Evolutionary conservation across 1,284 basidiomycete species (phyloP).

Genomic region (Leccinum cinnamomeum): DNA sequence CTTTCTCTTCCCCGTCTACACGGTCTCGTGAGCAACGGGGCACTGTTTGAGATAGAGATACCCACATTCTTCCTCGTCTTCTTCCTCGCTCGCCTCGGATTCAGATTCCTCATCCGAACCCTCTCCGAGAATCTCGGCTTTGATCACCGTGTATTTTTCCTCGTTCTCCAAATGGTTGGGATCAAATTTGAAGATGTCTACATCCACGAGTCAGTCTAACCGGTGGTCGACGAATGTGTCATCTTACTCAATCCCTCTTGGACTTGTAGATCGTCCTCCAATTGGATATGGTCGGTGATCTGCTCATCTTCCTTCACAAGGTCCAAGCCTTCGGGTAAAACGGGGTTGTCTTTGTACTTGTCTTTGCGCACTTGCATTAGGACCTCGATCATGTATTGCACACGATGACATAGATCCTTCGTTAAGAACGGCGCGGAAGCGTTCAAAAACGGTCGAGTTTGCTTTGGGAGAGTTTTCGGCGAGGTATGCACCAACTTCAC

Average conservation of each 20-base stretch:
- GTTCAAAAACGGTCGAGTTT: conserved; percentile 90
- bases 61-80: conserved; percentile 40
- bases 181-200: conserved; percentile 96
- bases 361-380: conserved; percentile 98
- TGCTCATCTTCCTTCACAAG: conserved; percentile 97
- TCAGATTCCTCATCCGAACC: conserved; percentile 71
- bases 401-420: conserved; percentile 94
- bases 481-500: conserved; percentile 95
- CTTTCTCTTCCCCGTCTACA: conserved; percentile 66
- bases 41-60: background rate
- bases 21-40: conserved; percentile 13
- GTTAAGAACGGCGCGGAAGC: conserved; percentile 95
- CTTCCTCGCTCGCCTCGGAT: conserved; percentile 61
- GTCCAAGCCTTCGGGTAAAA: conserved; percentile 91
- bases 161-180: conserved; percentile 90
- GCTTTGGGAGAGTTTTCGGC: conserved; percentile 93
- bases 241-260: conserved; percentile 90
- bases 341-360: conserved; percentile 98
- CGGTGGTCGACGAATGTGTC: background rate
- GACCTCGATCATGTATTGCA: conserved; percentile 99
- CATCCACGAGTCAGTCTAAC: conserved; percentile 9
- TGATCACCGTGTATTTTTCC: conserved; percentile 91
- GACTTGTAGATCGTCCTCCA: conserved; percentile 92
- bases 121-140: conserved; percentile 91
- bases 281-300: conserved; percentile 89